Evolutionary conservation across 139 green algal species (phyloP).

Genomic region (Picochlorum sp.): DNA sequence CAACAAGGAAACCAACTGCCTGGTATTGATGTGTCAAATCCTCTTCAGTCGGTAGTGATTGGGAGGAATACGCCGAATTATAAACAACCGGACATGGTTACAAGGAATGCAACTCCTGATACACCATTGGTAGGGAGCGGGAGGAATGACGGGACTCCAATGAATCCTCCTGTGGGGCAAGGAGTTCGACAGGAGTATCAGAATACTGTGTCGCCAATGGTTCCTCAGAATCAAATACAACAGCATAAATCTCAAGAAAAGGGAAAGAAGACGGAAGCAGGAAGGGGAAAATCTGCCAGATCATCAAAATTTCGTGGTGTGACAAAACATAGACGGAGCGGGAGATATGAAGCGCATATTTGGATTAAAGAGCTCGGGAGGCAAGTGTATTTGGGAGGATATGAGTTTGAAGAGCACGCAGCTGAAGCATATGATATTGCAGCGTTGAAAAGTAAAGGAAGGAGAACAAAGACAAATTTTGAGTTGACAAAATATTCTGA

Average conservation of each 20-base stretch:
- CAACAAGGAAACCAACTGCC: not conserved
- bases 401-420: conserved; percentile 75
- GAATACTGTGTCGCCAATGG: too few relatives aligned
- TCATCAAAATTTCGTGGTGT: conserved; percentile 57
- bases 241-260: not conserved
- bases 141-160: too few relatives aligned
- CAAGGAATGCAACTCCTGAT: too few relatives aligned
- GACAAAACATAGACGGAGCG: conserved; percentile 61
- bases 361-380: conserved; percentile 75
- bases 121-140: too few relatives aligned
- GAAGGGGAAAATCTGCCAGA: not conserved
- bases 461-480: conserved; percentile 57
- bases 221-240: too few relatives aligned
- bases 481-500: conserved; percentile 53
- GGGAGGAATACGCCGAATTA: not conserved
- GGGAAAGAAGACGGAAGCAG: not conserved
- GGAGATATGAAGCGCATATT: conserved; percentile 56
- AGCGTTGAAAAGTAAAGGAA: conserved; percentile 68
- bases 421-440: conserved; percentile 86
- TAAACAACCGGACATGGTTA: too few relatives aligned
- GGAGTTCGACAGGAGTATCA: too few relatives aligned
- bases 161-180: too few relatives aligned
- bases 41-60: not conserved
- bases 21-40: not conserved
- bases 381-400: conserved; percentile 61